Conservation (phyloP, 1,284 basidiomycete species). For the Golubevia pallescens region DNA sequence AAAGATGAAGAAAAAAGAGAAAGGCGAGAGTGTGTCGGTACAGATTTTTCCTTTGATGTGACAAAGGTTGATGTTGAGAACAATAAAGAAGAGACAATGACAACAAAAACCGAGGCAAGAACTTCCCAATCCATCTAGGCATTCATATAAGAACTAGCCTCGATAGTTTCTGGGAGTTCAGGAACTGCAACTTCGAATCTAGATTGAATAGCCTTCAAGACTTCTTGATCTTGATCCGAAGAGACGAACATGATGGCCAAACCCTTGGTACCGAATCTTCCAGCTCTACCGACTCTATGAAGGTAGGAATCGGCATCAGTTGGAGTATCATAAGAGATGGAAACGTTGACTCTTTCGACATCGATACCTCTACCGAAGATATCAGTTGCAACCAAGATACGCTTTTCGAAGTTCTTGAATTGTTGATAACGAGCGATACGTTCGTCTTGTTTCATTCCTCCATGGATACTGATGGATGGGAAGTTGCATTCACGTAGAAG, state of each 20-base stretch:
- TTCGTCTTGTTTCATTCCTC: constrained; percentile 90
- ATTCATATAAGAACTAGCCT: constrained; percentile 72
- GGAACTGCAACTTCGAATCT: constrained; percentile 92
- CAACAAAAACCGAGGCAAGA: too few relatives aligned
- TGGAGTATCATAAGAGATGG: constrained; percentile 76
- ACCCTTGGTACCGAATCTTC: constrained; percentile 99
- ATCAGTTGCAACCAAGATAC: constrained; percentile 69
- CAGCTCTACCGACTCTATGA: constrained; percentile 98
- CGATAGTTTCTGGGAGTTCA: constrained; percentile 89
- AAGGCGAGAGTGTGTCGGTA: too few relatives aligned
- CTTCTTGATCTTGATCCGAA: constrained; percentile 87
- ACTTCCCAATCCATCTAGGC: too few relatives aligned
- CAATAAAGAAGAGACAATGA: too few relatives aligned
- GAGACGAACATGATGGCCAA: constrained; percentile 97
- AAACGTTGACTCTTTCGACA: constrained; percentile 62
- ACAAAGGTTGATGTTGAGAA: too few relatives aligned
- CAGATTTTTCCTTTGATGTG: too few relatives aligned
- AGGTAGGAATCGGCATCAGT: constrained; percentile 97
- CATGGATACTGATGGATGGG: constrained; percentile 97
- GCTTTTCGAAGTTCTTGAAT: constrained; percentile 99
- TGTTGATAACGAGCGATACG: constrained; percentile 97
- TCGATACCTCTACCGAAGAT: constrained; percentile 64
- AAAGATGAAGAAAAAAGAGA: too few relatives aligned
- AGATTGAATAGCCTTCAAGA: constrained; percentile 87
- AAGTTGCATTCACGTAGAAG: constrained; percentile 97